These are phyloP conservation scores for Colletotrichum liriopes DNA, from an alignment of 2,329 filamentous ascomycete genomes.

Conservation along the genomic window DNA sequence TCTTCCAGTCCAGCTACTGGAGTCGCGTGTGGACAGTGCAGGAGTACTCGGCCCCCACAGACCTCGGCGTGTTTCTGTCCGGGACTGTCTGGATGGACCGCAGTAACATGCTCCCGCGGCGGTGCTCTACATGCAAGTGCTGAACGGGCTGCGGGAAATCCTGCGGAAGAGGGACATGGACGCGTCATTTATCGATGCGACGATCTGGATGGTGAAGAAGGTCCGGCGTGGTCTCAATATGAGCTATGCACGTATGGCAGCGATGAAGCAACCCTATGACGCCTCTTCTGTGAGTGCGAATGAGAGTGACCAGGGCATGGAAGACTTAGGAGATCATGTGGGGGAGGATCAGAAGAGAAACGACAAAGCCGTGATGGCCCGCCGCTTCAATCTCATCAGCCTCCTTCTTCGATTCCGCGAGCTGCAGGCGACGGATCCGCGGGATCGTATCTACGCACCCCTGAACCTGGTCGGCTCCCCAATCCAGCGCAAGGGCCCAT, in stretches of 20 bases:
- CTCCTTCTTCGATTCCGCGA: background rate
- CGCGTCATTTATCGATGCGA: background rate
- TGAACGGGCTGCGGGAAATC: background rate
- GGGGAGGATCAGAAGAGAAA: too few relatives aligned
- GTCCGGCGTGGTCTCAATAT: background rate
- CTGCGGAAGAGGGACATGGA: background rate
- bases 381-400: background rate
- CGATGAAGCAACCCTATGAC: background rate
- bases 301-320: too few relatives aligned
- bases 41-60: background rate
- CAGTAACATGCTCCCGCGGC: background rate
- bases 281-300: too few relatives aligned
- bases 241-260: background rate
- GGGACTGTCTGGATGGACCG: background rate
- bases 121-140: background rate
- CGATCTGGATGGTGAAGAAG: background rate
- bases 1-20: background rate
- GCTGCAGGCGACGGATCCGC: background rate
- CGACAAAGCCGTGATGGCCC: background rate
- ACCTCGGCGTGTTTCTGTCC: background rate
- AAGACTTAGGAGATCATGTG: too few relatives aligned
- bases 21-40: conserved; percentile 1
- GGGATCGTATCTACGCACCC: background rate
- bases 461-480: background rate
- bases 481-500: background rate